These are phyloP conservation scores for Termitomyces sp. DNA, from an alignment of 768 basidiomycete species.

Conservation along the genomic window DNA sequence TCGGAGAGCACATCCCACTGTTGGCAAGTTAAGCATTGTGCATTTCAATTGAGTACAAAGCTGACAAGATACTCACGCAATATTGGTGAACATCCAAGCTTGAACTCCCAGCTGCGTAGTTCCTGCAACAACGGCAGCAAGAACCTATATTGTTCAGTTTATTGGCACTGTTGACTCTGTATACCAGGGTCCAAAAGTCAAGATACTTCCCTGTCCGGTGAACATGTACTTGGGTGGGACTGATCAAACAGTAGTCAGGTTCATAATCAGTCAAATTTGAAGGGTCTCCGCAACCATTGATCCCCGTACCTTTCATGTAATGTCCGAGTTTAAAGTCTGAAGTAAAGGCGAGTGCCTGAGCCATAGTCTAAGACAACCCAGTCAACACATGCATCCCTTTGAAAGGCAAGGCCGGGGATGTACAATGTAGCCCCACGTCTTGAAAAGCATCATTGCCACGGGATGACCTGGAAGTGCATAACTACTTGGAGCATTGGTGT, in stretches of 20 bases:
- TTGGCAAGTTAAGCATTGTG: neutral
- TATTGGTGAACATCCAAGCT: slow-evolving; percentile 56
- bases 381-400: neutral
- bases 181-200: neutral
- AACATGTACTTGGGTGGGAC: slow-evolving; percentile 60
- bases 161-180: neutral
- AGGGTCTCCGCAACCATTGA: neutral
- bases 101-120: slow-evolving; percentile 66
- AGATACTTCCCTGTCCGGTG: slow-evolving; percentile 1
- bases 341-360: slow-evolving; percentile 58
- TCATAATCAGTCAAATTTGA: neutral
- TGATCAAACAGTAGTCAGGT: slow-evolving; percentile 23
- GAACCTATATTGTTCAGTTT: slow-evolving; percentile 27
- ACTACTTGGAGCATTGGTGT: slow-evolving; percentile 19
- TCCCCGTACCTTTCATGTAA: slow-evolving; percentile 45
- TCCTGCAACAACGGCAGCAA: slow-evolving; percentile 52
- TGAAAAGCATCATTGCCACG: slow-evolving; percentile 82
- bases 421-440: slow-evolving; percentile 55
- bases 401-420: slow-evolving; percentile 2
- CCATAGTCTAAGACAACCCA: slow-evolving; percentile 35
- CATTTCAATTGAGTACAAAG: neutral
- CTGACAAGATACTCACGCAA: slow-evolving; percentile 21
- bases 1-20: slow-evolving; percentile 41
- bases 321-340: slow-evolving; percentile 78
- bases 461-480: slow-evolving; percentile 75